Conservation (phyloP, 257 asterid genomes). For the Datura wrightii region DNA sequence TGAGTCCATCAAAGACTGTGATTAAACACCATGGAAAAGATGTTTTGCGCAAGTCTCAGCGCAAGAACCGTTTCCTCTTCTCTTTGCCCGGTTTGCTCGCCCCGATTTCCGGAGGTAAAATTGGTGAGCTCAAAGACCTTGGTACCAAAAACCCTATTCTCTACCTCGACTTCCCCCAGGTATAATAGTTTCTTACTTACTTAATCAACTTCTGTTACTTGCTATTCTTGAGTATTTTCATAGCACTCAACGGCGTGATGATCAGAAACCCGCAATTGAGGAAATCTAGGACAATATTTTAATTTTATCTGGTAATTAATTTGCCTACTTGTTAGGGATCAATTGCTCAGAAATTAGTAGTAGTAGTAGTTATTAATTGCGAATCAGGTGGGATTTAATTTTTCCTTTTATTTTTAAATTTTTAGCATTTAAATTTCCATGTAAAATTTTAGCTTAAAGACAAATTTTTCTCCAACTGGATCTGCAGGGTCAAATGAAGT, state of each 20-base stretch:
- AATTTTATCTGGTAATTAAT: neutral
- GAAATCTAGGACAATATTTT: neutral
- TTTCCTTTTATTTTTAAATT: neutral
- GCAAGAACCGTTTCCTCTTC: slow-evolving; percentile 75
- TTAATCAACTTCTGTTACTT: neutral
- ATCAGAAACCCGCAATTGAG: neutral
- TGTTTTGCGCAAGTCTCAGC: slow-evolving; percentile 77
- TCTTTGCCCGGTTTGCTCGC: slow-evolving; percentile 84
- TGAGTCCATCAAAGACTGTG: slow-evolving; percentile 68
- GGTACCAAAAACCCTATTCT: slow-evolving; percentile 89
- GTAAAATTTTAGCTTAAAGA: neutral
- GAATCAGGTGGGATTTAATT: neutral
- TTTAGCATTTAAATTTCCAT: neutral
- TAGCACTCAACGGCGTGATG: neutral
- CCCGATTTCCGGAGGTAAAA: slow-evolving; percentile 77
- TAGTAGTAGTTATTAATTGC: neutral
- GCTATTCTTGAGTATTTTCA: neutral
- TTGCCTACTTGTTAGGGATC: neutral
- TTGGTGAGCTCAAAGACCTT: slow-evolving; percentile 49
- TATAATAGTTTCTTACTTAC: slow-evolving; percentile 25
- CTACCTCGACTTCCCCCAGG: slow-evolving; percentile 93
- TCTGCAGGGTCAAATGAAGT: slow-evolving; percentile 86
- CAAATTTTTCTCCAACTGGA: neutral
- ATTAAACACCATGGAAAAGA: slow-evolving; percentile 82
- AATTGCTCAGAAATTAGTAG: neutral